phyloP scores from a whole-genome alignment of 169 alveolate genomes.

The Cryptosporidium tyzzeri region DNA sequence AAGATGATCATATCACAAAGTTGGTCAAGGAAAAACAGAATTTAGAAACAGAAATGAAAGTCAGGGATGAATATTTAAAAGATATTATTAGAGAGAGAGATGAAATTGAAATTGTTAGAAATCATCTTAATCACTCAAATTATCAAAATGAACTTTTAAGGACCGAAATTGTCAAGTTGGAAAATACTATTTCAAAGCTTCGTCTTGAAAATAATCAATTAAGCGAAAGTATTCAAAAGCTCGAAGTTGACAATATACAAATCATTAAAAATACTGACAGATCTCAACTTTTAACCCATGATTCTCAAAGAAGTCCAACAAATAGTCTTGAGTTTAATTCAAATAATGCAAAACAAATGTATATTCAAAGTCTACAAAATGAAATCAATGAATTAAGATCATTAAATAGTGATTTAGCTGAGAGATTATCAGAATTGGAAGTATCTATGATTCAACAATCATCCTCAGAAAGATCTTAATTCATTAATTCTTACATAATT shows the following conservation, averaged over 20 bases:
- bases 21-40: not conserved
- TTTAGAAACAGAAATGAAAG: not conserved
- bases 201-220: not conserved
- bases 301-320: not conserved
- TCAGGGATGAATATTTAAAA: not conserved
- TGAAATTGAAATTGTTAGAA: not conserved
- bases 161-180: not conserved
- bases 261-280: not conserved
- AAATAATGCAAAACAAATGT: conserved; percentile 31
- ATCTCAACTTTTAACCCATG: too few relatives aligned
- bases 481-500: not conserved
- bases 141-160: not conserved
- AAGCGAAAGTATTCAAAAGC: conserved; percentile 25
- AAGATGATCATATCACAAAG: not conserved
- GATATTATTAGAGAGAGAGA: not conserved
- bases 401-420: conserved; percentile 44
- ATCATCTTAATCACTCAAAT: not conserved
- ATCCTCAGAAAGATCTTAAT: not conserved
- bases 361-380: conserved; percentile 60
- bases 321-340: conserved; percentile 13
- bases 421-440: conserved; percentile 47
- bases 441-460: conserved; percentile 21
- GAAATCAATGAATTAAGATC: conserved; percentile 41
- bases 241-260: not conserved
- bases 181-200: not conserved